These are phyloP conservation scores for Heliosperma pusillum DNA, from an alignment of 148 eudicot genomes.

Conservation along the genomic window DNA sequence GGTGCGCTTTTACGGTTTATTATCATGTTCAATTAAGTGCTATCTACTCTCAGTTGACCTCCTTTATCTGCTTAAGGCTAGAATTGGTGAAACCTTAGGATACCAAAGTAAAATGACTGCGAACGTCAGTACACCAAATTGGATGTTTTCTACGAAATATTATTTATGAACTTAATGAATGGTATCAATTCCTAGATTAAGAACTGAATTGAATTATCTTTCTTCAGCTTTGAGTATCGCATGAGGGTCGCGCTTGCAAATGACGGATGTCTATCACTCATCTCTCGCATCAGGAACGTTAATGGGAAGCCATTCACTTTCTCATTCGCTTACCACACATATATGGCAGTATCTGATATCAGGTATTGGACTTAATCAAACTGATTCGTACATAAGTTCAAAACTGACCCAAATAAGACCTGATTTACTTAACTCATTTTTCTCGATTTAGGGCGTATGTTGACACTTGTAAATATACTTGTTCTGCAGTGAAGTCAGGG, in stretches of 20 bases:
- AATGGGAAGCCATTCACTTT: constrained; percentile 77
- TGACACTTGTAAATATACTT: not conserved
- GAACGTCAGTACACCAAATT: not conserved
- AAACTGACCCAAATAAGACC: not conserved
- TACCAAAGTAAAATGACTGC: not conserved
- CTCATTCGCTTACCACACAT: constrained; percentile 73
- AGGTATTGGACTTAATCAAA: constrained; percentile 34
- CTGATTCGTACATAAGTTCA: not conserved
- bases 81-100: not conserved
- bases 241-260: constrained; percentile 59
- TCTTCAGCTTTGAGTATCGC: constrained; percentile 70
- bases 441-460: not conserved
- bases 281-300: constrained; percentile 71
- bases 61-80: too few species aligned
- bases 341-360: constrained; percentile 75
- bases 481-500: constrained; percentile 63
- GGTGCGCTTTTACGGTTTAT: constrained; percentile 32
- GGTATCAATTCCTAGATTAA: not conserved
- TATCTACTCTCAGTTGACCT: too few species aligned
- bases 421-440: not conserved
- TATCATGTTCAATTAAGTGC: not conserved
- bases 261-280: constrained; percentile 53
- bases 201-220: not conserved
- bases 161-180: too few species aligned
- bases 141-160: not conserved